Evolutionary conservation across 768 basidiomycete species (phyloP), one percentile per base, ranked within the genome.

Genomic region (Boletus pseudopeckii): DNA sequence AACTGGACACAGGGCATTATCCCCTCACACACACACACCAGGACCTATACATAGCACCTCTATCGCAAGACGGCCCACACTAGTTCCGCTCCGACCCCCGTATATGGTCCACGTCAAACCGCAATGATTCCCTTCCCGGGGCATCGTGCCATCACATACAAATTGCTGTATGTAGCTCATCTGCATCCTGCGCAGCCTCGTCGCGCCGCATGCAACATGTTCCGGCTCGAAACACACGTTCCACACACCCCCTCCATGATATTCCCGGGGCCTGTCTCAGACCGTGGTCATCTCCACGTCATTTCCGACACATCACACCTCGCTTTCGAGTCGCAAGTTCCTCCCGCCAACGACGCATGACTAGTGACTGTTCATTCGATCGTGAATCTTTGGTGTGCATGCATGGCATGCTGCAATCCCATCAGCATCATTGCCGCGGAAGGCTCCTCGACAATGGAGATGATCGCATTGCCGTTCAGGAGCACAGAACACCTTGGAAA

Each of bases 151-250:
- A 58, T 62, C 54, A 22, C 36, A 18, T 22, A 24, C 52, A 51
- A 50, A 26, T 45, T 66, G 58, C 62, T 50, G 18, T 38, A 45
- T 46, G 30, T 39, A 30, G 37, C 18, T 45, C 49, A 56, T 56
- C 53, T 56, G 26, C 37, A 36, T 40, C 28, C 55, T 60, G 52
- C 65, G 54, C 58, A 61, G 63, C 63, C 64, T 60, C 56, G 34
- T 54, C 36, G 44, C 52, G 54, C 63, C 41, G 46, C 64, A 60
- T 64, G 54, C 49, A 55, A 42, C 64, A 66, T 57, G 63, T 52
- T 64, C 63, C 63, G 64, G 55, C 62, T 64, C 64, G 63, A 64
- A 60, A 64, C 64, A 53, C 63, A 52, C 54, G 53, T 51, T 53
- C 58, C 55, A 64, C 48, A 45, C 63, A 53, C 62, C 50, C 40